Evolutionary conservation across 75 land plant genomes (phyloP), one percentile per base, ranked within the genome.

Genomic region (Selaginella moellendorffii): DNA sequence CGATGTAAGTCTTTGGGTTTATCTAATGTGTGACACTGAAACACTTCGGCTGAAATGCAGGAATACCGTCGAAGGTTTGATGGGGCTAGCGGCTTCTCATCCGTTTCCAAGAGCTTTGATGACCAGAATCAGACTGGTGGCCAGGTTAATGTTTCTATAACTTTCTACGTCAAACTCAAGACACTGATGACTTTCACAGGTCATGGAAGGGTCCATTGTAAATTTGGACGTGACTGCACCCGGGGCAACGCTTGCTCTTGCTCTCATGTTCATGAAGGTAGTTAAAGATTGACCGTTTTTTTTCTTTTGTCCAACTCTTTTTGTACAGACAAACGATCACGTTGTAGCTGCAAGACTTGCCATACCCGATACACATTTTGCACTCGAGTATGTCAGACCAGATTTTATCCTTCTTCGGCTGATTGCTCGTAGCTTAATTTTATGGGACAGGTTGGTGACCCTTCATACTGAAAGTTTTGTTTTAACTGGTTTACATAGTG

Each of bases 151-250:
- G 46, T 36, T 5, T 36, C 10, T 36, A 14, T 36, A 14, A 5
- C 10, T 36, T 5, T 36, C 14, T 36, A n/a, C n/a, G n/a, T n/a
- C n/a, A n/a, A n/a, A n/a, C n/a, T n/a, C n/a, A n/a, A n/a, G n/a
- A 14, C 28, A 19, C 27, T 28, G 5, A 54, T 29, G 1, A 22
- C 22, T 64, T 24, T 27, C 21, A 0, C 53, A 95, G 97, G 78
- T 90, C 65, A 78, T 82, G 80, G 97, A 95, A 74, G 88, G 92
- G 25, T 70, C 78, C 0, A 61, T 67, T 8, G 77, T 95, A 30
- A 95, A 95, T 71, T 69, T 95, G 67, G 96, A 95, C 73, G 97
- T 90, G 30, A 95, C 99, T 65, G 88, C 99, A 36, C 99, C 99
- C 65, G 99, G 97, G 29, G 97, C 99, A 62, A 90, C 85, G 53